Percentiles rank a stretch among this genome's conserved stretches.
Conservation (phyloP, 2,329 filamentous ascomycete genomes). For the Ophiocordyceps camponoti-rufipedis region DNA sequence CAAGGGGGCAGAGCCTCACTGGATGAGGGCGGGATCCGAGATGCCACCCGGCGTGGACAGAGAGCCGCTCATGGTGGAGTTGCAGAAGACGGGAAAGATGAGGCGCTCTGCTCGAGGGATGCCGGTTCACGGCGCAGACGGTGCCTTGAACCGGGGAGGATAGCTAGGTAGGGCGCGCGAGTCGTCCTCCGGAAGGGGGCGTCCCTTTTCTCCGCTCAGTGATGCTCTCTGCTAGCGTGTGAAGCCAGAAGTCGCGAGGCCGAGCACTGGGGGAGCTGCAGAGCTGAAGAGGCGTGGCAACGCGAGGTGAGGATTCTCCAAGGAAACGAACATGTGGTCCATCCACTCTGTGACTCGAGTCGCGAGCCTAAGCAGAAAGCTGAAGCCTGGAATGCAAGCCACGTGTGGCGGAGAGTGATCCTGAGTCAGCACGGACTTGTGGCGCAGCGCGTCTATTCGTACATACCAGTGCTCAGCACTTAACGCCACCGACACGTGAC, state of each 20-base stretch:
- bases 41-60: conserved; percentile 36
- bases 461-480: no score
- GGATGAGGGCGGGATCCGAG: conserved; percentile 48
- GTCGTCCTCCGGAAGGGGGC: not conserved
- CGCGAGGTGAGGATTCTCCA: not conserved
- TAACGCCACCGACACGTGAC: not conserved
- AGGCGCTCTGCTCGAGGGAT: not conserved
- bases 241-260: not conserved
- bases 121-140: conserved; percentile 1
- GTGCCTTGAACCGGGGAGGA: not conserved
- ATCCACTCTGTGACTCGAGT: not conserved
- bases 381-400: conserved; percentile 1
- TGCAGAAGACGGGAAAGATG: no score
- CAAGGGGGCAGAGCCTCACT: conserved; percentile 19
- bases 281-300: not conserved
- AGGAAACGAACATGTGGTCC: conserved; percentile 9
- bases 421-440: not conserved
- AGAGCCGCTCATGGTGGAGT: conserved; percentile 14
- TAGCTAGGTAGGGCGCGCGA: not conserved
- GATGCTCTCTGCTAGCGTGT: no score
- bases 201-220: not conserved
- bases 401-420: conserved; percentile 2
- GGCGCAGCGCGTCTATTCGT: not conserved
- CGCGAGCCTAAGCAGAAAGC: not conserved
- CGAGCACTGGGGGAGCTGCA: not conserved